Evolutionary conservation across 1,139 yeast species (phyloP).

Genomic region (Meyerozyma smithsonii): DNA sequence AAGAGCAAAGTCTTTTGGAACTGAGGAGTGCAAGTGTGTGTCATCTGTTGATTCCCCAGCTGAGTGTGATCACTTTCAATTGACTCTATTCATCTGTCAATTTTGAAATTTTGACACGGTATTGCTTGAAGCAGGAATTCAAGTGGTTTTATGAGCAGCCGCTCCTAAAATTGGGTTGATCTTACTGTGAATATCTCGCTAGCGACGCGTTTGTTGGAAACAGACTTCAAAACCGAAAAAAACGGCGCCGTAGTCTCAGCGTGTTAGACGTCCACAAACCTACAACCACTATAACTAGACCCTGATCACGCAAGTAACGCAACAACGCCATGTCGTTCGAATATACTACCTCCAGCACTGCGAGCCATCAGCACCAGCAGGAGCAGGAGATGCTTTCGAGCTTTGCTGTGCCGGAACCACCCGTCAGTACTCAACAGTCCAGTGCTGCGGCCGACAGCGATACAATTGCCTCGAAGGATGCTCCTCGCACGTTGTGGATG

Average conservation of each 20-base stretch:
- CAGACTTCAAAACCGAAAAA: too few relatives aligned
- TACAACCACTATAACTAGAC: not conserved
- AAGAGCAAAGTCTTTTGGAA: not conserved
- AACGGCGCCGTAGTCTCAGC: too few relatives aligned
- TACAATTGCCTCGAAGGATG: constrained; percentile 9
- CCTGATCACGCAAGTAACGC: not conserved
- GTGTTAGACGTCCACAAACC: too few relatives aligned
- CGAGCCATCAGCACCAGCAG: constrained; percentile 42
- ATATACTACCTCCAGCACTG: constrained; percentile 26
- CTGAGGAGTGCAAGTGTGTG: too few relatives aligned
- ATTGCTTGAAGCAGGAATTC: not conserved
- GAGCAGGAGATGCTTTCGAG: constrained; percentile 40
- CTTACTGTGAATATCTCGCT: too few relatives aligned
- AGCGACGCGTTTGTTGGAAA: too few relatives aligned
- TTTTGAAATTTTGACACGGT: not conserved
- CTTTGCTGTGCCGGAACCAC: constrained; percentile 42
- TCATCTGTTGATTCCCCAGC: too few relatives aligned
- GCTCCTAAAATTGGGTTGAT: too few relatives aligned
- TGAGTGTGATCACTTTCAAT: too few relatives aligned
- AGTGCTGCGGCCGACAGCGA: constrained; percentile 15
- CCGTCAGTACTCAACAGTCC: constrained; percentile 35
- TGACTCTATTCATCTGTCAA: too few relatives aligned
- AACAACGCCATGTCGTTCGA: not conserved
- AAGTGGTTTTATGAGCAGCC: too few relatives aligned
- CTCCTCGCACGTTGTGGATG: constrained; percentile 68